A percentile compares a stretch with the other conserved stretches of the same genome.
Evolutionary conservation across 2,329 filamentous ascomycete genomes (phyloP).

Genomic region (Calonectria pauciramosa): DNA sequence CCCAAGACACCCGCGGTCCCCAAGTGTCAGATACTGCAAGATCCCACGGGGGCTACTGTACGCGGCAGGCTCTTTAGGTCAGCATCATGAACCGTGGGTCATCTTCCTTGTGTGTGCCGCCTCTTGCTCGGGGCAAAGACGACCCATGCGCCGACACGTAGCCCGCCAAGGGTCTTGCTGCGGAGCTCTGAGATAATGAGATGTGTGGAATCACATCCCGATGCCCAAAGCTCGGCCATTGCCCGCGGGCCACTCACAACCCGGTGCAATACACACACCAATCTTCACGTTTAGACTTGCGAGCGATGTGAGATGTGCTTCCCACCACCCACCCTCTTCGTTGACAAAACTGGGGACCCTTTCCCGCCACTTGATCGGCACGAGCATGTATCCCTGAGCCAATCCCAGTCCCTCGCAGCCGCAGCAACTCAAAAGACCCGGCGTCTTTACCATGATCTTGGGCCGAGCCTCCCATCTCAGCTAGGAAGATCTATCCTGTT

Average conservation of each 20-base stretch:
- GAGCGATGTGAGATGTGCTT: neutral
- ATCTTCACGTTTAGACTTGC: neutral
- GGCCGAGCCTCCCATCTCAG: neutral
- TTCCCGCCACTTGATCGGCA: neutral
- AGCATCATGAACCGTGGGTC: slow-evolving; percentile 25
- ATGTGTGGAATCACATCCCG: neutral
- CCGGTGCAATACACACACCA: neutral
- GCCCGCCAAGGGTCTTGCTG: neutral
- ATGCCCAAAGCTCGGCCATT: neutral
- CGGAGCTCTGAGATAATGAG: neutral
- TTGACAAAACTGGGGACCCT: neutral
- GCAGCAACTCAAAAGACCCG: neutral
- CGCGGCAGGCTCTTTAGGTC: slow-evolving; percentile 7
- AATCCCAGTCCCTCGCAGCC: neutral
- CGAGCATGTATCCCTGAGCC: neutral
- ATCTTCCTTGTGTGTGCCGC: neutral
- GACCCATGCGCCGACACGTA: slow-evolving; percentile 19
- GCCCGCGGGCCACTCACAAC: neutral
- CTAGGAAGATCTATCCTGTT: neutral
- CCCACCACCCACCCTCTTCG: neutral
- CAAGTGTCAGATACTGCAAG: slow-evolving; percentile 7
- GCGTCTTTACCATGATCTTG: neutral
- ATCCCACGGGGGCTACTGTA: slow-evolving; percentile 8
- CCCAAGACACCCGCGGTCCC: neutral
- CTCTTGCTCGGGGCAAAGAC: neutral